Conservation (phyloP, 257 asterid species). For the Ehretia macrophylla region DNA sequence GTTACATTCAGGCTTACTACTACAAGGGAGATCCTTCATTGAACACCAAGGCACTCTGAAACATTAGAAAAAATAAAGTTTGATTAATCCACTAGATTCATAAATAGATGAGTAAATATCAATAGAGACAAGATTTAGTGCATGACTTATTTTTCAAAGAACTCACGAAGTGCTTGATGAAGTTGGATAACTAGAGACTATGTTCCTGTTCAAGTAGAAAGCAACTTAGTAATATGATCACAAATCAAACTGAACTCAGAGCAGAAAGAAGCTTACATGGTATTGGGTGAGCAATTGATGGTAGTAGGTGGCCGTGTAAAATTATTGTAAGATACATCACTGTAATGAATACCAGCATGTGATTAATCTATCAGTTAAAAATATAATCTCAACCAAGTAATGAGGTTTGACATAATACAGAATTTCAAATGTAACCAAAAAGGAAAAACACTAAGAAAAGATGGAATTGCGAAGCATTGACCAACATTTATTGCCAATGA, state of each 20-base stretch:
- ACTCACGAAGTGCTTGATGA: constrained; percentile 58
- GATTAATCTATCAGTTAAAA: neutral
- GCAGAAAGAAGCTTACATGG: constrained; percentile 42
- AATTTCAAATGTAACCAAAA: no score
- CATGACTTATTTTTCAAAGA: neutral
- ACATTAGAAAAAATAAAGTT: neutral
- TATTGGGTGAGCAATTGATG: constrained; percentile 35
- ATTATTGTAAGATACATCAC: constrained; percentile 85
- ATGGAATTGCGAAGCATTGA: neutral
- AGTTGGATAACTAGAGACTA: constrained; percentile 65
- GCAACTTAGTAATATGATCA: constrained; percentile 3
- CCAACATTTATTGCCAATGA: neutral
- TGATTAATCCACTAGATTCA: no score
- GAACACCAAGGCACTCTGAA: constrained; percentile 65
- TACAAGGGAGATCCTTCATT: constrained; percentile 64
- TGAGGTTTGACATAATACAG: no score
- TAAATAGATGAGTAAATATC: neutral
- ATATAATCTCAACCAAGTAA: no score
- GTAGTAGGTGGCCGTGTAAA: constrained; percentile 35
- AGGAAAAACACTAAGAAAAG: neutral
- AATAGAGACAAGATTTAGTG: neutral
- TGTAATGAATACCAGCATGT: constrained; percentile 34
- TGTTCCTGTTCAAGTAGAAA: constrained; percentile 49
- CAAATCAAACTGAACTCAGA: neutral
- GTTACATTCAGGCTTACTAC: constrained; percentile 40